Conservation (phyloP, 2,329 filamentous ascomycete genomes). For the Ophiostoma fasciatum region DNA sequence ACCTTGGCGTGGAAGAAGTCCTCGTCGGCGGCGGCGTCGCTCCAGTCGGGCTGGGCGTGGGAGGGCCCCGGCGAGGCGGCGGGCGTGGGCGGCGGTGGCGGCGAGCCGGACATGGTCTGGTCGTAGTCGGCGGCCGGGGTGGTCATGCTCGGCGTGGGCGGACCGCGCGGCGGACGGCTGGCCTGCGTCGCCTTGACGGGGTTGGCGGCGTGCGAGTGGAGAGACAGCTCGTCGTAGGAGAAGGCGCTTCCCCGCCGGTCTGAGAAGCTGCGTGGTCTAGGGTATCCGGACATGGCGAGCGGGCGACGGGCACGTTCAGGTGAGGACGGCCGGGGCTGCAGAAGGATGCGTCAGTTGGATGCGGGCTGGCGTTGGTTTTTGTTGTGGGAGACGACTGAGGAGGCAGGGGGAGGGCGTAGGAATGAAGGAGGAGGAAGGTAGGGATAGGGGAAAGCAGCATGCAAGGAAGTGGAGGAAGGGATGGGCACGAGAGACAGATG, state of each 20-base stretch:
- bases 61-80: slow-evolving; percentile 50
- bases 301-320: too few species aligned
- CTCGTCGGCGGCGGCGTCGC: slow-evolving; percentile 62
- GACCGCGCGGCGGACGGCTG: slow-evolving; percentile 33
- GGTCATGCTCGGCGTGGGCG: slow-evolving; percentile 50
- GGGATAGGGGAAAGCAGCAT: too few species aligned
- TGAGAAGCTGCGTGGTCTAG: slow-evolving; percentile 42
- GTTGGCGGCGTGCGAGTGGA: slow-evolving; percentile 28
- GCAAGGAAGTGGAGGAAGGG: slow-evolving; percentile 13
- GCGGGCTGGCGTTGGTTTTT: too few species aligned
- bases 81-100: slow-evolving; percentile 49
- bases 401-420: too few species aligned
- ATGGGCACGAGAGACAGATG: too few species aligned
- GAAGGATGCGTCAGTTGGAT: too few species aligned
- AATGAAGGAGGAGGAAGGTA: too few species aligned
- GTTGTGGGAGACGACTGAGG: too few species aligned
- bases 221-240: slow-evolving; percentile 38
- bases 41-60: slow-evolving; percentile 55
- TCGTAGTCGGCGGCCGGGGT: slow-evolving; percentile 50
- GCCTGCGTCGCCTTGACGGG: slow-evolving; percentile 36
- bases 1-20: slow-evolving; percentile 71
- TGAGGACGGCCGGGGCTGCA: too few species aligned
- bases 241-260: slow-evolving; percentile 44
- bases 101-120: slow-evolving; percentile 43
- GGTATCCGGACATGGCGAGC: slow-evolving; percentile 33